These are phyloP conservation scores for Thelephora ganbajun DNA, from an alignment of 768 basidiomycete species.

Conservation along the genomic window DNA sequence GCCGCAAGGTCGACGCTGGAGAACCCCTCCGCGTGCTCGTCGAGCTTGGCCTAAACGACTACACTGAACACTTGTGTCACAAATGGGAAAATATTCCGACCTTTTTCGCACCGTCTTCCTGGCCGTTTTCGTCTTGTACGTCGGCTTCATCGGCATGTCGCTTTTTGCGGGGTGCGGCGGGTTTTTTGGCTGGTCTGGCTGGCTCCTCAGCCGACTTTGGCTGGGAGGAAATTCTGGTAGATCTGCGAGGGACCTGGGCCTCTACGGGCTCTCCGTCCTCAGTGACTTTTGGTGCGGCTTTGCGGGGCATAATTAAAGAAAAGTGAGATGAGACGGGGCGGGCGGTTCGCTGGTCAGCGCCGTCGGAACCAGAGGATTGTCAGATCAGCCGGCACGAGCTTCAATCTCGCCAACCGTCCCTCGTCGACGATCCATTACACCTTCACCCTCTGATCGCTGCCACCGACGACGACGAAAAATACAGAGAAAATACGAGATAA, in stretches of 20 bases:
- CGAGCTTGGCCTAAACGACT: background rate
- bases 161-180: conserved; percentile 23
- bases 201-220: conserved; percentile 24
- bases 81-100: background rate
- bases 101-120: background rate
- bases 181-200: conserved; percentile 17
- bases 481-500: too few species aligned
- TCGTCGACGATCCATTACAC: too few species aligned
- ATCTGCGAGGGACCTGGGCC: conserved; percentile 17
- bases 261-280: background rate
- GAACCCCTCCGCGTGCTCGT: background rate
- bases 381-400: too few species aligned
- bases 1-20: conserved; percentile 12
- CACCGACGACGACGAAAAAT: too few species aligned
- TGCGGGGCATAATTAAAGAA: background rate
- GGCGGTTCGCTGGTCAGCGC: background rate
- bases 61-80: background rate
- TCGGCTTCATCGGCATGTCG: conserved; percentile 17
- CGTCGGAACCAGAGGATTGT: too few species aligned
- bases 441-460: too few species aligned
- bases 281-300: background rate
- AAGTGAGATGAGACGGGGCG: background rate
- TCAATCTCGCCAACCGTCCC: too few species aligned
- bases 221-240: conserved; percentile 38
- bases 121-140: conserved; percentile 11